These are phyloP conservation scores for Penicillium roqueforti DNA, from an alignment of 495 filamentous ascomycete species.

Conservation along the genomic window DNA sequence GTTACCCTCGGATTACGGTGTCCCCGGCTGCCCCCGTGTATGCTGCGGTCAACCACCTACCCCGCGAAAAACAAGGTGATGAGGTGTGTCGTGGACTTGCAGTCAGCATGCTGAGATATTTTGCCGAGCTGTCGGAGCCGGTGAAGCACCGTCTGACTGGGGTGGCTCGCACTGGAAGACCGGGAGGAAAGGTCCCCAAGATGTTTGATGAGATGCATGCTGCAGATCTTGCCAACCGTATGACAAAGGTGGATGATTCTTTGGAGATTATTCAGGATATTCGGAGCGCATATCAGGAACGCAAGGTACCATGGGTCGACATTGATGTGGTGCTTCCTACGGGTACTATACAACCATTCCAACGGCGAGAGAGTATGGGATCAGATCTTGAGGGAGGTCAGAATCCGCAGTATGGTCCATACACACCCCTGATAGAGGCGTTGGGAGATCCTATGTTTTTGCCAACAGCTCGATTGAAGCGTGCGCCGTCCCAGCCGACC, in stretches of 20 bases:
- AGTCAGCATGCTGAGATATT: slow-evolving; percentile 90
- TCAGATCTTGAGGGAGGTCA: slow-evolving; percentile 52
- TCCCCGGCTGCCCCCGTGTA: slow-evolving; percentile 96
- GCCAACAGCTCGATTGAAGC: slow-evolving; percentile 79
- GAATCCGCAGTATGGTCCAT: slow-evolving; percentile 66
- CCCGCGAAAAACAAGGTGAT: slow-evolving; percentile 88
- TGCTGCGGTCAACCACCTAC: slow-evolving; percentile 83
- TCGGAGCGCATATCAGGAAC: slow-evolving; percentile 66
- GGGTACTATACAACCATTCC: slow-evolving; percentile 56
- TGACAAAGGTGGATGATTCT: slow-evolving; percentile 73
- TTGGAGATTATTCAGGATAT: slow-evolving; percentile 67
- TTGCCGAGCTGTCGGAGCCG: slow-evolving; percentile 72
- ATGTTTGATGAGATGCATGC: slow-evolving; percentile 92
- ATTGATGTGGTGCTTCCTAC: slow-evolving; percentile 80
- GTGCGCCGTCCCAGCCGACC: slow-evolving; percentile 82
- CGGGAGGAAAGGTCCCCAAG: slow-evolving; percentile 45
- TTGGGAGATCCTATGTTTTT: slow-evolving; percentile 81
- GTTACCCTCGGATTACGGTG: slow-evolving; percentile 83
- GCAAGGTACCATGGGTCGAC: slow-evolving; percentile 77
- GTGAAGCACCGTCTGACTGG: slow-evolving; percentile 58
- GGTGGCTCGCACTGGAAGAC: slow-evolving; percentile 28
- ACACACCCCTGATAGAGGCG: slow-evolving; percentile 65
- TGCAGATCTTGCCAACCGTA: slow-evolving; percentile 77
- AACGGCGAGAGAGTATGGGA: slow-evolving; percentile 34
- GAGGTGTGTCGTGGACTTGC: slow-evolving; percentile 85